Percentiles rank a stretch among this genome's conserved stretches.
Conservation (phyloP, 805 yeast species). For the Spathaspora arborariae region DNA sequence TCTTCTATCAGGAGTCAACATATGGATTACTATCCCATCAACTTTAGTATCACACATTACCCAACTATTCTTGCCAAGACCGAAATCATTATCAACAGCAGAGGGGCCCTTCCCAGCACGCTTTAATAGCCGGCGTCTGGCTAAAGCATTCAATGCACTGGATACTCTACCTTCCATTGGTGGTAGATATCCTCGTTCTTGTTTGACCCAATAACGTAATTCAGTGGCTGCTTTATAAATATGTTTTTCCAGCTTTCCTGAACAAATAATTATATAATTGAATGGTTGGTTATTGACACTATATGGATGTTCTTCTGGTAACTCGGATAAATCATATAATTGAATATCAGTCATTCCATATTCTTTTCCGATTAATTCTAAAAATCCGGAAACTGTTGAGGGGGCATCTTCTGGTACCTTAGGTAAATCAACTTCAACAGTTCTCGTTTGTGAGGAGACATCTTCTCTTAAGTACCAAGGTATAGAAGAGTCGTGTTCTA, state of each 20-base stretch:
- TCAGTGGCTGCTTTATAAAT: slow-evolving; percentile 65
- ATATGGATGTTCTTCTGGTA: slow-evolving; percentile 28
- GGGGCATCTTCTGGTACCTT: slow-evolving; percentile 61
- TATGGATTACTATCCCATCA: slow-evolving; percentile 65
- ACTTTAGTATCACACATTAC: slow-evolving; percentile 67
- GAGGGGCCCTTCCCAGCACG: slow-evolving; percentile 52
- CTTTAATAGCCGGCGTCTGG: slow-evolving; percentile 40
- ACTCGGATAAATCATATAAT: slow-evolving; percentile 59
- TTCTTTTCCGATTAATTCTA: slow-evolving; percentile 48
- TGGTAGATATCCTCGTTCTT: slow-evolving; percentile 36
- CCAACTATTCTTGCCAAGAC: slow-evolving; percentile 70
- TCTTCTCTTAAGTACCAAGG: slow-evolving; percentile 66
- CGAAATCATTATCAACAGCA: slow-evolving; percentile 54
- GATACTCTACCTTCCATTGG: slow-evolving; percentile 70
- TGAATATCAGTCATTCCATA: slow-evolving; percentile 63
- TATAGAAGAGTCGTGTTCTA: slow-evolving; percentile 7
- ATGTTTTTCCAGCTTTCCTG: slow-evolving; percentile 78
- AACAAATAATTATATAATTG: slow-evolving; percentile 48
- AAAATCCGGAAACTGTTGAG: slow-evolving; percentile 38
- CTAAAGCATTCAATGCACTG: slow-evolving; percentile 42
- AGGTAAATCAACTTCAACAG: slow-evolving; percentile 40
- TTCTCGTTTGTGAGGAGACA: slow-evolving; percentile 27
- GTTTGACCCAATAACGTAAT: slow-evolving; percentile 56
- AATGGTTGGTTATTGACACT: slow-evolving; percentile 23
- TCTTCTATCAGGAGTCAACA: slow-evolving; percentile 70